Evolutionary conservation across 192 early-diverging fungal genomes (phyloP), one percentile per base, ranked within the genome.

Genomic region (Backusella westeae): DNA sequence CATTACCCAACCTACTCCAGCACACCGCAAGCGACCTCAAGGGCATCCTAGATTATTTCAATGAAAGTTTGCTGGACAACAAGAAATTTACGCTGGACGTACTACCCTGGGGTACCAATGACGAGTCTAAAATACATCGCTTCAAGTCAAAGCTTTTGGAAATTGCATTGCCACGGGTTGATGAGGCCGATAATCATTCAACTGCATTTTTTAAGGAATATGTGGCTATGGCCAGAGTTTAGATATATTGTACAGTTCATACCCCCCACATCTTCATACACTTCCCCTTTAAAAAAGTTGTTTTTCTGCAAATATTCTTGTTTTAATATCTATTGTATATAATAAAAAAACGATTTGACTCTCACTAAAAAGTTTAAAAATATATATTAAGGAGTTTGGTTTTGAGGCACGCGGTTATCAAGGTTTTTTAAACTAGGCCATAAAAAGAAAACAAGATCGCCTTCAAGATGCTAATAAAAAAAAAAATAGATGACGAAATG

Each of bases 41-140:
- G 17, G 78, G 52, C 15, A 66, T 79, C 0, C 17, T 79, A 15
- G 34, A 68, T 19, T 79, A 79, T 69, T 79, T 79, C 15, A 79
- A 79, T 56, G 38, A 67, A n/a, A 73, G 39, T 4, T 79, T 79
- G 34, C 56, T 79, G 12, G 68, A 67, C 15, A 34, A 42, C 19
- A 41, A 67, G 21, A 23, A 38, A 17, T 66, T 79, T 7, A 44
- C 35, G 6, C 36, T 79, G 36, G 42, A 79, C 10, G 78, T 79
- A 36, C 36, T 67, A 9, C 78, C 78, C 4, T 79, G 78, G 78
- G 26, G 8, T 14, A 44, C 29, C 10, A 67, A 66, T 23, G 56
- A 65, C 42, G 34, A 36, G 8, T 15, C 34, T 14, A 34, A 75
- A 2, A 12, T 44, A 10, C 59, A 42, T 35, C 53, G 53, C 7